These are phyloP conservation scores for Albugo candida DNA, from an alignment of 352 stramenopile species.

Conservation along the genomic window DNA sequence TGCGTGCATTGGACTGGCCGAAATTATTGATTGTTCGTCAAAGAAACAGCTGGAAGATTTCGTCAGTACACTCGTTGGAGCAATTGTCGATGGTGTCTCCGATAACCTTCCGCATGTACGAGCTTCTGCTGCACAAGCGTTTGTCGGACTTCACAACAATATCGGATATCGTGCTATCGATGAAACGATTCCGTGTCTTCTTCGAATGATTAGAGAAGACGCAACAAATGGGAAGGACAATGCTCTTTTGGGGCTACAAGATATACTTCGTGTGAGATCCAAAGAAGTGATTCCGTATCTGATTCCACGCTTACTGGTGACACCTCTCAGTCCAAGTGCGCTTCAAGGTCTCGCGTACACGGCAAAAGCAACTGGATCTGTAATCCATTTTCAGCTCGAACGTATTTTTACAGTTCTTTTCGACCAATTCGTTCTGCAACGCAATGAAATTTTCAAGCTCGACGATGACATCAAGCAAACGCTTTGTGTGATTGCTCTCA, in stretches of 20 bases:
- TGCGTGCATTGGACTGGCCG: constrained; percentile 94
- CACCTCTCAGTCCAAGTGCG: constrained; percentile 79
- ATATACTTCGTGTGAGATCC: constrained; percentile 92
- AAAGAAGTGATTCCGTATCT: constrained; percentile 95
- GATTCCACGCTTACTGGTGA: constrained; percentile 87
- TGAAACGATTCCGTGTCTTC: constrained; percentile 91
- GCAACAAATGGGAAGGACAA: constrained; percentile 49
- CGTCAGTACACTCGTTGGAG: constrained; percentile 91
- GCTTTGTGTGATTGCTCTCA: constrained; percentile 57
- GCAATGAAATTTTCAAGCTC: neutral
- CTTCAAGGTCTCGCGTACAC: constrained; percentile 85
- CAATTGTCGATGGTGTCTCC: constrained; percentile 94
- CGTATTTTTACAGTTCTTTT: constrained; percentile 67
- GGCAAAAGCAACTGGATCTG: constrained; percentile 80
- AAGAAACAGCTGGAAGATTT: constrained; percentile 94
- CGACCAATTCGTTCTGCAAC: constrained; percentile 10
- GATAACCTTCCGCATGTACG: constrained; percentile 83
- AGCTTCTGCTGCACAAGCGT: constrained; percentile 88
- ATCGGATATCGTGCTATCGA: constrained; percentile 93
- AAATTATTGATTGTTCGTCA: constrained; percentile 94
- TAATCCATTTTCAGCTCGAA: constrained; percentile 92
- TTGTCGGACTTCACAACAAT: constrained; percentile 91
- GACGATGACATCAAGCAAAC: constrained; percentile 24
- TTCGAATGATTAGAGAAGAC: constrained; percentile 79
- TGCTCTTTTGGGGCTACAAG: constrained; percentile 92